Conservation (phyloP, 768 basidiomycete species). For the Antrodiella citrinella region DNA sequence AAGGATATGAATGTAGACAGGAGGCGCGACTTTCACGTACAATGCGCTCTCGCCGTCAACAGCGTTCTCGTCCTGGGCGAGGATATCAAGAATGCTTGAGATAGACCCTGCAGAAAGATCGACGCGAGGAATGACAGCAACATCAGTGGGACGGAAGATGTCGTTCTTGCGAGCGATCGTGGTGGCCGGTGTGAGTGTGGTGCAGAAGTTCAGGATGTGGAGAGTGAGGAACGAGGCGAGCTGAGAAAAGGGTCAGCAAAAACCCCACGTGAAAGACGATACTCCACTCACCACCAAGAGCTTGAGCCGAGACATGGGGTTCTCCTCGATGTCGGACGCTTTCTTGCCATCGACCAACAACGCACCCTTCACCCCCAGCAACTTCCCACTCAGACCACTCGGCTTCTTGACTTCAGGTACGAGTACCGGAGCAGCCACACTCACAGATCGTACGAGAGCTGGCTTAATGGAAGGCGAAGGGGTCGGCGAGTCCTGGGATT, state of each 20-base stretch:
- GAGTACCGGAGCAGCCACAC: background rate
- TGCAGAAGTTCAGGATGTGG: slow-evolving; percentile 88
- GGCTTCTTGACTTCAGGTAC: slow-evolving; percentile 13
- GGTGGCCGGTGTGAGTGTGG: slow-evolving; percentile 74
- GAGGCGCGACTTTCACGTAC: slow-evolving; percentile 55
- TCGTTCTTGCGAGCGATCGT: slow-evolving; percentile 36
- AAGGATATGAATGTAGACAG: slow-evolving; percentile 47
- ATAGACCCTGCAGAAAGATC: slow-evolving; percentile 63
- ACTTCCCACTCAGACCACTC: slow-evolving; percentile 18
- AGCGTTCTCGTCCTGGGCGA: slow-evolving; percentile 34
- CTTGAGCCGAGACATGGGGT: slow-evolving; percentile 83
- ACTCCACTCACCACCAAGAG: slow-evolving; percentile 73
- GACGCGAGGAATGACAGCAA: slow-evolving; percentile 39
- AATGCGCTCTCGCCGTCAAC: slow-evolving; percentile 28
- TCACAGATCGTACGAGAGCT: background rate
- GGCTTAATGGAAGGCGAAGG: slow-evolving; percentile 24
- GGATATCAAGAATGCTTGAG: slow-evolving; percentile 45
- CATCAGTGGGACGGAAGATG: slow-evolving; percentile 16
- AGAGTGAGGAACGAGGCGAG: slow-evolving; percentile 87
- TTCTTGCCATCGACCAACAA: slow-evolving; percentile 37
- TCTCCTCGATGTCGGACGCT: slow-evolving; percentile 45
- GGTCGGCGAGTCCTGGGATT: background rate
- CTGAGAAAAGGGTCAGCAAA: slow-evolving; percentile 23
- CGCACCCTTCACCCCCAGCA: slow-evolving; percentile 44
- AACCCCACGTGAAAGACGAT: background rate